phyloP scores from a whole-genome alignment of 179 eudicot genomes.

The Spinacia oleracea region DNA sequence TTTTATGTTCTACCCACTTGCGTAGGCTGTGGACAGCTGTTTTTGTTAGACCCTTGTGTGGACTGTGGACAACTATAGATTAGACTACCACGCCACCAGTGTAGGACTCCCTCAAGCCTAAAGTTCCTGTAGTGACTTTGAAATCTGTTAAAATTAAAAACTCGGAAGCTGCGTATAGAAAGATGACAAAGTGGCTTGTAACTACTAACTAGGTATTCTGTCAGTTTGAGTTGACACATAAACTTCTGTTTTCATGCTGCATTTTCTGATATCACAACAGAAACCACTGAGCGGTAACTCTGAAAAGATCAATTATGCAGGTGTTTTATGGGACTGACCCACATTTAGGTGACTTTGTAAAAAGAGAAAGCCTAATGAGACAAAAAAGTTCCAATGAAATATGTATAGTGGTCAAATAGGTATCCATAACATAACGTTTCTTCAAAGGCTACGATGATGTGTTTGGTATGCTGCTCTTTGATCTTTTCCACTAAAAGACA shows the following conservation, averaged over 20 bases:
- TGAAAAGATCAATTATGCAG: neutral
- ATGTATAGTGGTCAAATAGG: neutral
- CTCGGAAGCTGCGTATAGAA: neutral
- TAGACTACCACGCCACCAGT: no score
- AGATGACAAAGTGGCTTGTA: neutral
- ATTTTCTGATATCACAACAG: neutral
- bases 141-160: neutral
- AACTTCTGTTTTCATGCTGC: neutral
- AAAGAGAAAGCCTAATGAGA: neutral
- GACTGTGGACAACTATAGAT: no score
- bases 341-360: neutral
- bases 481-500: neutral
- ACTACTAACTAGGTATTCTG: neutral
- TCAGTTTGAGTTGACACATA: neutral
- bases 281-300: neutral
- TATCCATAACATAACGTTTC: neutral
- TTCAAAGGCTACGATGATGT: slow-evolving; percentile 3
- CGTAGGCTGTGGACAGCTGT: no score
- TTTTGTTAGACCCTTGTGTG: no score
- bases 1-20: no score
- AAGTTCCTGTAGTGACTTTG: neutral
- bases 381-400: neutral
- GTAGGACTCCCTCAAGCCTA: no score
- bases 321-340: neutral
- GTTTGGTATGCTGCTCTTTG: neutral